phyloP scores from a whole-genome alignment of 1,284 basidiomycete species.

The Ganoderma boninense region DNA sequence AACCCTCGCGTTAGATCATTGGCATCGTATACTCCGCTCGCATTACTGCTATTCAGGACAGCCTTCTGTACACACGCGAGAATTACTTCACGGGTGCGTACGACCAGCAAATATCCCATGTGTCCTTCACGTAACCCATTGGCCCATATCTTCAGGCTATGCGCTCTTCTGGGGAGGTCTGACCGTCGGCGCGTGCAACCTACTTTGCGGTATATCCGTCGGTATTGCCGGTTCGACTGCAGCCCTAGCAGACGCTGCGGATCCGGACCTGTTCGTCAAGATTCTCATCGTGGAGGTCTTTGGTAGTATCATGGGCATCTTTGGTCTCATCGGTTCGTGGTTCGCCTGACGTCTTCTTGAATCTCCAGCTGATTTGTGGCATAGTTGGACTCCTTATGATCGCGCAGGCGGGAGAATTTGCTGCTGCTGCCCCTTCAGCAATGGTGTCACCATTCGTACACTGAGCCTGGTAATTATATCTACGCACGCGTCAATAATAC shows the following conservation, averaged over 20 bases:
- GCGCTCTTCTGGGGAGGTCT: slow-evolving; percentile 96
- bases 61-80: slow-evolving; percentile 75
- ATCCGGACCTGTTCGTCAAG: slow-evolving; percentile 93
- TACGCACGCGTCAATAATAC: no score
- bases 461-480: slow-evolving; percentile 23
- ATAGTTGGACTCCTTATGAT: slow-evolving; percentile 77
- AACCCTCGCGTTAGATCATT: slow-evolving; percentile 85
- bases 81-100: slow-evolving; percentile 91
- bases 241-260: slow-evolving; percentile 91
- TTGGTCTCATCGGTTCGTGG: slow-evolving; percentile 89
- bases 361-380: background rate
- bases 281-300: slow-evolving; percentile 96
- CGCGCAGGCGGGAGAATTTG: slow-evolving; percentile 62
- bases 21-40: slow-evolving; percentile 94
- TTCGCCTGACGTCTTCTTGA: slow-evolving; percentile 1
- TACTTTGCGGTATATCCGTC: slow-evolving; percentile 92
- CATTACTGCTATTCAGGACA: slow-evolving; percentile 67
- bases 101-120: background rate
- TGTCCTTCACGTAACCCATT: background rate
- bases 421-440: slow-evolving; percentile 43
- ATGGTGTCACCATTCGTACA: slow-evolving; percentile 42
- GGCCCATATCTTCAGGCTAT: slow-evolving; percentile 61
- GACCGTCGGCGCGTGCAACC: slow-evolving; percentile 90
- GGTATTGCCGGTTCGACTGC: slow-evolving; percentile 94
- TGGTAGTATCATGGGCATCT: slow-evolving; percentile 90